These are phyloP conservation scores for Mycosarcoma maydis DNA, from an alignment of 1,284 basidiomycete genomes.

Conservation along the genomic window DNA sequence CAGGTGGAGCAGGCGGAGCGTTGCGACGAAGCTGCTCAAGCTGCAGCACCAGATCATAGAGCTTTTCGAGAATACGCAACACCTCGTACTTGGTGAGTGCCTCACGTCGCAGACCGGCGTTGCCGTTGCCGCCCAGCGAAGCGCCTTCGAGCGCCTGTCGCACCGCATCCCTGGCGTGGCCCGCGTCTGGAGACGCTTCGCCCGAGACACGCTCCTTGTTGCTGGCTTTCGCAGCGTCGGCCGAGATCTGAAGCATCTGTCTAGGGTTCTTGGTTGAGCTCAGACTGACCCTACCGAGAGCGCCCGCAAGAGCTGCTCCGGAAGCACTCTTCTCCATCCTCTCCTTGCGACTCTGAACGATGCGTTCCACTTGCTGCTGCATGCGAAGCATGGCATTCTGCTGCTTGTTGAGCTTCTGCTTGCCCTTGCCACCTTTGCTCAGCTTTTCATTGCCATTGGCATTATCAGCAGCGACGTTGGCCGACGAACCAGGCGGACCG, in stretches of 20 bases:
- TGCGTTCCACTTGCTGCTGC: conserved; percentile 95
- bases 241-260: conserved; percentile 88
- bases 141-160: conserved; percentile 59
- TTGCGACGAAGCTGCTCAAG: conserved; percentile 87
- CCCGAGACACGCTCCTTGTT: conserved; percentile 24
- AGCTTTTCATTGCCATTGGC: conserved; percentile 15
- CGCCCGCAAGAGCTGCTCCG: conserved; percentile 79
- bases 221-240: conserved; percentile 38
- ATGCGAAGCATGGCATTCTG: conserved; percentile 96
- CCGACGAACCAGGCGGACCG: conserved; percentile 11
- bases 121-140: conserved; percentile 68
- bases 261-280: conserved; percentile 91
- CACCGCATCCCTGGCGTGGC: conserved; percentile 55
- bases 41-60: conserved; percentile 85
- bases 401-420: conserved; percentile 67
- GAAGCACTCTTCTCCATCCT: conserved; percentile 66
- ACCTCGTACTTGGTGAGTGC: conserved; percentile 81
- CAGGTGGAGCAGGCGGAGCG: conserved; percentile 71
- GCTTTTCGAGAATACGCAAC: conserved; percentile 80
- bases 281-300: conserved; percentile 90
- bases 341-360: conserved; percentile 89
- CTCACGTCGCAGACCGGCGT: conserved; percentile 68
- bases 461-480: background rate
- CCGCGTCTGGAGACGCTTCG: conserved; percentile 28
- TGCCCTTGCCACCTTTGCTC: conserved; percentile 44